A percentile compares a stretch with the other conserved stretches of the same genome.
phyloP scores from a whole-genome alignment of 805 yeast genomes.

The Lachancea cidri region DNA sequence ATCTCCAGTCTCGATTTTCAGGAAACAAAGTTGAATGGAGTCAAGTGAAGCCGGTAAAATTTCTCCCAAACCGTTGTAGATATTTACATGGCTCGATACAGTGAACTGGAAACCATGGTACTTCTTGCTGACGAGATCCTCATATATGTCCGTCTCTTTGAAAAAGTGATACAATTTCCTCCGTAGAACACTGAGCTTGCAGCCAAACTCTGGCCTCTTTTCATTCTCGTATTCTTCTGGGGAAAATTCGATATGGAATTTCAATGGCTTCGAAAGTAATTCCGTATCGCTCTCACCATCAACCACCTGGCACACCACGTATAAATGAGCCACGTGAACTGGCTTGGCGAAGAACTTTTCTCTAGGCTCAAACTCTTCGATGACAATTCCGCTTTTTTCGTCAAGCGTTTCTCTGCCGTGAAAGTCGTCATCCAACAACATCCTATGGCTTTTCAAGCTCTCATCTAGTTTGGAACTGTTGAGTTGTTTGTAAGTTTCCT shows the following conservation, averaged over 20 bases:
- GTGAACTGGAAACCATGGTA: slow-evolving; percentile 22
- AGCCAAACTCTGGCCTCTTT: slow-evolving; percentile 64
- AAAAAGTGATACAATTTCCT: slow-evolving; percentile 51
- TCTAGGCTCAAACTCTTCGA: slow-evolving; percentile 40
- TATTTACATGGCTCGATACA: slow-evolving; percentile 32
- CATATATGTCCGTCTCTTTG: slow-evolving; percentile 38
- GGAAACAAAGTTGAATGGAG: slow-evolving; percentile 43
- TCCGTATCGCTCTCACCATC: slow-evolving; percentile 17
- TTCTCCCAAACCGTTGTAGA: slow-evolving; percentile 33
- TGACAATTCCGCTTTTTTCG: slow-evolving; percentile 29
- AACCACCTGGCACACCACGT: slow-evolving; percentile 45
- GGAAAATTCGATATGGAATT: slow-evolving; percentile 70
- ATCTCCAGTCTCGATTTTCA: slow-evolving; percentile 52
- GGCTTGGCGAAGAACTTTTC: slow-evolving; percentile 69
- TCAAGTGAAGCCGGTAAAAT: slow-evolving; percentile 33
- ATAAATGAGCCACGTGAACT: slow-evolving; percentile 72
- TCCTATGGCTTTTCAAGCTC: slow-evolving; percentile 23
- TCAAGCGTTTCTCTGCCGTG: slow-evolving; percentile 31
- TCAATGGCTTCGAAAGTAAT: slow-evolving; percentile 35
- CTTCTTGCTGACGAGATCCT: slow-evolving; percentile 15
- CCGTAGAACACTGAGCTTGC: slow-evolving; percentile 60
- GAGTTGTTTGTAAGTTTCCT: slow-evolving; percentile 30
- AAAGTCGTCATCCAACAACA: slow-evolving; percentile 30
- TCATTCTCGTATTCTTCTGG: slow-evolving; percentile 67
- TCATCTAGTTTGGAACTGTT: slow-evolving; percentile 30